phyloP scores from a whole-genome alignment of 306 rosid species.

The Vicia villosa region DNA sequence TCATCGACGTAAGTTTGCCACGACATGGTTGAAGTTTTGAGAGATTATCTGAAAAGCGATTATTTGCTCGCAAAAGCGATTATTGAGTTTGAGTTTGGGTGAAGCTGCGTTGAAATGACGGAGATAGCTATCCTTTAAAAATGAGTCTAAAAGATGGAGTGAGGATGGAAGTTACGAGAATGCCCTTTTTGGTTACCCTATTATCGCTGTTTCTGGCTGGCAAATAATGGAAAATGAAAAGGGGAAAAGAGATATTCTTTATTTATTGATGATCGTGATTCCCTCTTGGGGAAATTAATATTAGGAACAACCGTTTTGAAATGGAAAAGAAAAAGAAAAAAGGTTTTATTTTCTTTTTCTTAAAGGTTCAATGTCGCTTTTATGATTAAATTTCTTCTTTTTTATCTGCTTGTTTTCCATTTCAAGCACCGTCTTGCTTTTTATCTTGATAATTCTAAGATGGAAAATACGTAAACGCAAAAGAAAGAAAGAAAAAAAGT shows the following conservation, averaged over 20 bases:
- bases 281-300: background rate
- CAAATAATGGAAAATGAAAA: background rate
- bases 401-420: background rate
- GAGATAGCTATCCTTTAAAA: constrained; percentile 24
- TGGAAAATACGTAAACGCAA: background rate
- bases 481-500: no score
- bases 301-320: background rate
- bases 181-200: constrained; percentile 42
- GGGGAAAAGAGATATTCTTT: background rate
- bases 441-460: background rate
- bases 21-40: constrained; percentile 55
- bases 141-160: background rate
- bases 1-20: constrained; percentile 93
- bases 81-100: constrained; percentile 8
- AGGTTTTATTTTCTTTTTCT: constrained; percentile 35
- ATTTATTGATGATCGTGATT: background rate
- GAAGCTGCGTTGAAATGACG: constrained; percentile 41
- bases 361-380: constrained; percentile 29
- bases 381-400: background rate
- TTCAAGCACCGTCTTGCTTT: constrained; percentile 4
- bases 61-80: background rate
- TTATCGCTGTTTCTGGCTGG: constrained; percentile 41
- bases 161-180: background rate
- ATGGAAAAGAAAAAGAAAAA: background rate
- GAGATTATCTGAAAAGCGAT: constrained; percentile 16